A percentile compares a stretch with the other conserved stretches of the same genome.
Conservation (phyloP, 2,329 filamentous ascomycete genomes). For the Pseudogymnoascus sp. region DNA sequence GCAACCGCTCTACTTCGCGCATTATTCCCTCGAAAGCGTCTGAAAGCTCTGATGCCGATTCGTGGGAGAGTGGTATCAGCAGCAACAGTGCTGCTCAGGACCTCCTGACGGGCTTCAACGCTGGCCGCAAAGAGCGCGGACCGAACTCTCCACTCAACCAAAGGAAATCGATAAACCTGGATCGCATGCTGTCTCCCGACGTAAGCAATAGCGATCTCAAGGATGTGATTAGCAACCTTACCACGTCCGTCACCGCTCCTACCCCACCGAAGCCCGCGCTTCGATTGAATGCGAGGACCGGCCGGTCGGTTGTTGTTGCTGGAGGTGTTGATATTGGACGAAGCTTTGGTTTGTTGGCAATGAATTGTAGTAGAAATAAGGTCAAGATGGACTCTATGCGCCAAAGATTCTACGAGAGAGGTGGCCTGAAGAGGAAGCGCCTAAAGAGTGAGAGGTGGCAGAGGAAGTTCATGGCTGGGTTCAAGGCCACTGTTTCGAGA, state of each 20-base stretch:
- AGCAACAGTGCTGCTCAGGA: not conserved
- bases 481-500: constrained; percentile 55
- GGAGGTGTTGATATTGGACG: constrained; percentile 22
- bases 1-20: not conserved
- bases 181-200: not conserved
- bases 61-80: constrained; percentile 4
- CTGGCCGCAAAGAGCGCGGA: constrained; percentile 4
- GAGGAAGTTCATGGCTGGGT: constrained; percentile 60
- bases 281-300: constrained; percentile 23
- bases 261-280: constrained; percentile 39
- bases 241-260: constrained; percentile 26
- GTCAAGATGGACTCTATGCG: constrained; percentile 46
- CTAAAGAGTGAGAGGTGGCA: constrained; percentile 63
- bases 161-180: not conserved
- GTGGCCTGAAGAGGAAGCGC: constrained; percentile 71
- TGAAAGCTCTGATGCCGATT: not conserved
- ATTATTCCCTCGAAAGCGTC: not conserved
- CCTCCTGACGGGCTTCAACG: constrained; percentile 4
- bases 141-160: not conserved
- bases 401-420: constrained; percentile 69
- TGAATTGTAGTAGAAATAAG: constrained; percentile 45
- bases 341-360: constrained; percentile 32
- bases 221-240: constrained; percentile 9
- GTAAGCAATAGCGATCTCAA: not conserved
- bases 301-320: constrained; percentile 20